phyloP scores from a whole-genome alignment of 495 filamentous ascomycete species.

The Aspergillus sclerotiicarbonarius region DNA sequence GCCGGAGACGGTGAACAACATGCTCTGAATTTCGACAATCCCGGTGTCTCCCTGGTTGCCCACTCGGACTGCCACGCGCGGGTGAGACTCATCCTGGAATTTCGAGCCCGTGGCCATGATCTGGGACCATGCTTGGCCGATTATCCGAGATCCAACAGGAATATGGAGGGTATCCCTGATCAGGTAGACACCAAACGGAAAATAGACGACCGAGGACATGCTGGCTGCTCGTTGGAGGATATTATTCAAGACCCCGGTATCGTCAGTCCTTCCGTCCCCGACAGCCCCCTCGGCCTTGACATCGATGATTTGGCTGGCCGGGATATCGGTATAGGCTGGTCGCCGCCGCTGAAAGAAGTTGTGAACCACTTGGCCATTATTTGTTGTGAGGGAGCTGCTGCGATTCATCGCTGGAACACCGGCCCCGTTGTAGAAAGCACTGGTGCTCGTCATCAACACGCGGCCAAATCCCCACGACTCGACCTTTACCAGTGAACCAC shows the following conservation, averaged over 20 bases:
- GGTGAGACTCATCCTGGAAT: constrained; percentile 64
- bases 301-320: constrained; percentile 56
- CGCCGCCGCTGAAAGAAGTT: constrained; percentile 27
- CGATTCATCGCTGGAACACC: constrained; percentile 14
- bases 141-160: constrained; percentile 57
- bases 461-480: constrained; percentile 47
- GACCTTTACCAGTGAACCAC: constrained; percentile 40
- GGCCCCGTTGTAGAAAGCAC: constrained; percentile 8
- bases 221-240: constrained; percentile 62
- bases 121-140: constrained; percentile 79
- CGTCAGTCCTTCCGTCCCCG: constrained; percentile 55
- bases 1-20: constrained; percentile 70
- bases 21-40: constrained; percentile 71
- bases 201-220: constrained; percentile 59
- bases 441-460: background rate
- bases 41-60: constrained; percentile 71
- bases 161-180: constrained; percentile 73
- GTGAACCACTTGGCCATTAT: constrained; percentile 7
- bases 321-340: constrained; percentile 31
- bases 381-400: background rate
- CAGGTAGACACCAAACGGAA: constrained; percentile 80
- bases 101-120: constrained; percentile 71
- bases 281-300: constrained; percentile 66
- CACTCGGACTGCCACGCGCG: constrained; percentile 71
- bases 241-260: constrained; percentile 57